Base-by-base conservation (phyloP, 1,284 basidiomycete species). In the Trametes polyzona region DNA sequence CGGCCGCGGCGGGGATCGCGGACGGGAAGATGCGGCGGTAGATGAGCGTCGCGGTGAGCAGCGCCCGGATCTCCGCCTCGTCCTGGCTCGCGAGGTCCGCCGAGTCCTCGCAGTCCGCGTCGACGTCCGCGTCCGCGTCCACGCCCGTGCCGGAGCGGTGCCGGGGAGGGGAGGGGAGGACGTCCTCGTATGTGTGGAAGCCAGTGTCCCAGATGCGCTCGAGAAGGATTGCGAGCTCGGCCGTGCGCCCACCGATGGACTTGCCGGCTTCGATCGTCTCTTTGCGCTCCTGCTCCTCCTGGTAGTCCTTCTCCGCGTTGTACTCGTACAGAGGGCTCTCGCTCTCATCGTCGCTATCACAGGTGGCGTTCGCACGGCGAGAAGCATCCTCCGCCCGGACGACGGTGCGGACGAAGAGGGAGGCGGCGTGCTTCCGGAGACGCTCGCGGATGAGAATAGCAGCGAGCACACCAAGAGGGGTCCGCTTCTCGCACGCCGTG, bases 11-110 rank as follows among this genome's bases (percentile, higher is more conserved):
- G 19, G 74, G 68, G 50, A 76, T 69, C 47, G 70, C 70, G 7
- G 78, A 72, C 14, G 78, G 75, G 71, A 89, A 89, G 52, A 88
- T 77, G 51, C 76, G 77, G 8, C 77, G 74, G 63, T 87, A 86
- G 29, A 88, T 71, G 30, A 84, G 73, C 33, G 85, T 74, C 36
- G 86, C 83, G 41, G 71, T 76, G 36, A 89, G 71, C 33, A 90
- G 71, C 14, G 80, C 74, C 55, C 75, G 73, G 35, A 84, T 76
- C 63, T 78, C 78, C n/a, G 67, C 70, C 35, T 76, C 75, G 44
- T 72, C 71, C 53, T 61, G 64, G 55, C 66, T 66, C 52, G 69
- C 70, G 35, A 76, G 67, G 51, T 71, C 73, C 26, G 67, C 69
- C 63, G 73, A 76, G 43, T 76, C 74, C 19, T 65, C 66, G 50